Base-by-base conservation (phyloP, 768 basidiomycete species). In the Chiua virens region DNA sequence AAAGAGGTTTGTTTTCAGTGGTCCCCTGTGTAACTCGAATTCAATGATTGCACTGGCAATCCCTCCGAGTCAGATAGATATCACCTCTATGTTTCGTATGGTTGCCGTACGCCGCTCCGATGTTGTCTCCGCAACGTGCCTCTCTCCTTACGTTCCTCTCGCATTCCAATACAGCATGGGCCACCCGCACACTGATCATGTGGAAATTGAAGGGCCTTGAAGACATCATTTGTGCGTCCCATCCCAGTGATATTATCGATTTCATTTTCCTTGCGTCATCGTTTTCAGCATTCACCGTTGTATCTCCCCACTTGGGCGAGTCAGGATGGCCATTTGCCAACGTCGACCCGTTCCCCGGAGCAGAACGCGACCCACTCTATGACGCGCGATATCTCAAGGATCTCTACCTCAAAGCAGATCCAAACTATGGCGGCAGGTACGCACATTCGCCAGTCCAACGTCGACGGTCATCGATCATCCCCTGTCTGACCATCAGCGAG, bases 131-230 rank as follows among this genome's bases (percentile, higher is more conserved):
- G n/a, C n/a, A n/a, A n/a, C 27, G 6, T 22, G 15, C 1, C 7
- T 11, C 15, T 11, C 11, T 2, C 27, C 5, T 1, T 30, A 34
- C 23, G n/a, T n/a, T 22, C 21, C 13, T 8, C 30, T 30, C 18
- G 23, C 23, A 40, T 20, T 10, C 10, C n/a, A n/a, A 40, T 34
- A 11, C 41, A 90, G 88, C 96, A 9, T 98, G 95, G 96, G 96
- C 96, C 0, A 92, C 92, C 22, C 80, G 96, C 57, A 82, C 94
- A 5, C 75, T 97, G 54, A 97, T 98, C 59, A 76, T 87, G 4
- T 80, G 95, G 57, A 85, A 92, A 70, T 79, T 98, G 60, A 99
- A 99, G 68, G 94, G 95, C 2, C 77, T 99, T 21, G 89, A 98
- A 56, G 78, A 86, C 22, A 73, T 90, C 54, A 82, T 99, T 52